A percentile compares a stretch with the other conserved stretches of the same genome.
Evolutionary conservation across 2,329 filamentous ascomycete genomes (phyloP).

Genomic region (Neonectria faginata): DNA sequence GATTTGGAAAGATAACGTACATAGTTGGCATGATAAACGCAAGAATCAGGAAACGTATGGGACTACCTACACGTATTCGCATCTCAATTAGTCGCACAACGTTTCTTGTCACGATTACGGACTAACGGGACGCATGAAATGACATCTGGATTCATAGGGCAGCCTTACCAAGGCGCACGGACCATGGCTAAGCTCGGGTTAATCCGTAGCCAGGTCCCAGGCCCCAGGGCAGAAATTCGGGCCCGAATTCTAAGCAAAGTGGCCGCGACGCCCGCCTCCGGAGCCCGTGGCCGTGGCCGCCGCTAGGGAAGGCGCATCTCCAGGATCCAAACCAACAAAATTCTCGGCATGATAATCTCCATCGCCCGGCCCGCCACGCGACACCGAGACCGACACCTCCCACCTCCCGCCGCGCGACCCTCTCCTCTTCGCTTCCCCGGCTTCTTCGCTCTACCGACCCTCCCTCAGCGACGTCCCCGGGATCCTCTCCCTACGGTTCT

Average conservation of each 20-base stretch:
- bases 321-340: constrained; percentile 22
- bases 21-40: neutral
- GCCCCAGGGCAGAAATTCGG: neutral
- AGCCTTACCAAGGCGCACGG: neutral
- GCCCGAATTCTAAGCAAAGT: neutral
- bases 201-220: no score
- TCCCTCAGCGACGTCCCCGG: constrained; percentile 6
- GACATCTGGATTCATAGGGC: no score
- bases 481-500: constrained; percentile 2
- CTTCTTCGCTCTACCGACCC: constrained; percentile 1
- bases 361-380: constrained; percentile 24
- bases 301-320: constrained; percentile 23
- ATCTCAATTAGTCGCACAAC: neutral
- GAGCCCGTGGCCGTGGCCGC: constrained; percentile 3
- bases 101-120: neutral
- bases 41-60: neutral
- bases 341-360: constrained; percentile 28
- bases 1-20: neutral
- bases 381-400: constrained; percentile 13
- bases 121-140: no score
- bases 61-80: neutral
- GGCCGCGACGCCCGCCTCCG: constrained; percentile 16
- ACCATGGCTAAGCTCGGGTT: neutral
- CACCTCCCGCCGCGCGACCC: constrained; percentile 5
- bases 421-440: neutral